Conservation (phyloP, 306 rosid species). For the Castanospermum australe region DNA sequence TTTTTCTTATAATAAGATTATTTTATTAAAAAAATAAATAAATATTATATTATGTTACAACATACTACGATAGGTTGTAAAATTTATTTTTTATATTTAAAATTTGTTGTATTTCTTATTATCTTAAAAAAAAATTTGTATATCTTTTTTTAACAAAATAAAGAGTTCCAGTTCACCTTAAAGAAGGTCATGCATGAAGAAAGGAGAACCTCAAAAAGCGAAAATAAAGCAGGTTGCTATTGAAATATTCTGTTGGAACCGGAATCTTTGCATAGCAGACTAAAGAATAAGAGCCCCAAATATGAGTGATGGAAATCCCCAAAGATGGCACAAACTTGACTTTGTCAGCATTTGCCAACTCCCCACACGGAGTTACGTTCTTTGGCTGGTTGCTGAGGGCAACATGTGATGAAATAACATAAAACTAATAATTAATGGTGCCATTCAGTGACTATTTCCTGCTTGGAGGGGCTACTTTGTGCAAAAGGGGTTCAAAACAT, state of each 20-base stretch:
- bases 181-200: neutral
- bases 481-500: neutral
- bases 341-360: neutral
- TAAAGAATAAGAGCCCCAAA: neutral
- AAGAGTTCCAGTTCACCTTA: too few species aligned
- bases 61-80: too few species aligned
- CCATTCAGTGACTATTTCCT: neutral
- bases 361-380: neutral
- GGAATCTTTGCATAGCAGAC: neutral
- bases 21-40: too few species aligned
- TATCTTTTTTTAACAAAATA: too few species aligned
- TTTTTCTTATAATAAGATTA: too few species aligned
- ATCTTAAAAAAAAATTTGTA: too few species aligned
- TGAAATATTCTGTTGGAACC: neutral
- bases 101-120: too few species aligned
- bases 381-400: neutral
- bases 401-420: neutral
- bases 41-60: too few species aligned
- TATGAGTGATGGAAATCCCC: neutral
- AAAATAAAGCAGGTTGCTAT: neutral
- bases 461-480: neutral
- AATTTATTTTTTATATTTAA: too few species aligned
- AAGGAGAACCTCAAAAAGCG: neutral
- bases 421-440: neutral
- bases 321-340: neutral